Evolutionary conservation across 1,139 yeast species (phyloP).

Genomic region (Lodderomyces metapsilosis): DNA sequence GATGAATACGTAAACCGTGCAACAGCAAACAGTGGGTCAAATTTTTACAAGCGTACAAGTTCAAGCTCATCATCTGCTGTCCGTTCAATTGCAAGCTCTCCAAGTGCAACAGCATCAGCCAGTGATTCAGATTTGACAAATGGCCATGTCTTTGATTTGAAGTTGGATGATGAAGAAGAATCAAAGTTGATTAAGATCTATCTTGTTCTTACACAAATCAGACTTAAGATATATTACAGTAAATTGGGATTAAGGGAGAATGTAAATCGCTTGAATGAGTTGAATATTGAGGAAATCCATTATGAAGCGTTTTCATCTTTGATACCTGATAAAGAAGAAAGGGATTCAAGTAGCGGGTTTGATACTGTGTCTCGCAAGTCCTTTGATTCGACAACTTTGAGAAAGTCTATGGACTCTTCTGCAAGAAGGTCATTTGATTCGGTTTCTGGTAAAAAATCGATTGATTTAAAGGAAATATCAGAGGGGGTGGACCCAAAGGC

Average conservation of each 20-base stretch:
- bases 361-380: background rate
- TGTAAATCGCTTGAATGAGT: constrained; percentile 27
- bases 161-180: constrained; percentile 22
- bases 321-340: constrained; percentile 10
- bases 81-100: constrained; percentile 2
- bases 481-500: background rate
- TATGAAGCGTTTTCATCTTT: constrained; percentile 21
- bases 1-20: constrained; percentile 19
- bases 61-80: constrained; percentile 1
- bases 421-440: background rate
- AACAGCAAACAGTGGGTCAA: background rate
- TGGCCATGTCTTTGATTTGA: constrained; percentile 12
- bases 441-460: background rate
- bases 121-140: constrained; percentile 12
- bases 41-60: background rate
- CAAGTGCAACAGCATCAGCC: constrained; percentile 4
- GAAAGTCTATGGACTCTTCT: background rate
- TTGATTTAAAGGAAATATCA: background rate
- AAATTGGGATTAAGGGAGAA: constrained; percentile 66
- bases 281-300: constrained; percentile 29
- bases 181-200: constrained; percentile 27
- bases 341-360: background rate
- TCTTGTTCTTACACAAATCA: constrained; percentile 27
- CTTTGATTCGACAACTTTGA: background rate
- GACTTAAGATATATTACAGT: constrained; percentile 72